Evolutionary conservation across 225 moss, liverwort and hornwort species (phyloP), one percentile per base, ranked within the genome.

Genomic region (Bryoerythrophyllum caledonicum): DNA sequence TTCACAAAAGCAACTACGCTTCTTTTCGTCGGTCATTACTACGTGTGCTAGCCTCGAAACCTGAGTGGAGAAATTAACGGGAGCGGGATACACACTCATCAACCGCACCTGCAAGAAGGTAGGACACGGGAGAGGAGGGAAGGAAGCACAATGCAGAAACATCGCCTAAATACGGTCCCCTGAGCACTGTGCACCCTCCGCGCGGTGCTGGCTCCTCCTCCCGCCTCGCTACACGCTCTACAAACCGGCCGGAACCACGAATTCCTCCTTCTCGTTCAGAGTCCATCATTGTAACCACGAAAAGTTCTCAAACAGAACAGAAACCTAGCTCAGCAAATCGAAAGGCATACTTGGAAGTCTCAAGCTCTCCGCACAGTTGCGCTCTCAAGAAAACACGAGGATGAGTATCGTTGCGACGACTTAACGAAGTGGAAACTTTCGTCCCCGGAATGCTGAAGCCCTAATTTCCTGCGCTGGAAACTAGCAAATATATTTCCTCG

Each of bases 131-230:
- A 82, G 85, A 68, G 61, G 82, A 38, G 17, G 81, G 77, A 71
- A 94, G 63, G 23, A 97, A 81, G 74, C 93, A 93, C 25, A 97
- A 87, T 69, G 97, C 94, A 2, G 94, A 93, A 34, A 97, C 89
- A 80, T 97, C 97, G 62, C 97, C 97, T 49, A 91, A 72, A 68
- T 97, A 97, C 4, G 91, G 93, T 19, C 97, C 91, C 65, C 87
- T 83, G 15, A 70, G 70, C 67, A 88, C 14, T 63, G 32, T 38
- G 59, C 58, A 76, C 32, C 79, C 59, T 51, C 51, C 65, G 59
- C 65, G 52, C 10, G 10, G 14, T 16, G 54, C 41, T 63, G 48
- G 41, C 69, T 65, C 63, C 17, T 32, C 52, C 52, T 25, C 40
- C 19, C 30, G 30, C 60, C 74, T 80, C 27, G 46, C 48, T 21